phyloP scores from a whole-genome alignment of 306 rosid species.

The Canavalia gladiata region DNA sequence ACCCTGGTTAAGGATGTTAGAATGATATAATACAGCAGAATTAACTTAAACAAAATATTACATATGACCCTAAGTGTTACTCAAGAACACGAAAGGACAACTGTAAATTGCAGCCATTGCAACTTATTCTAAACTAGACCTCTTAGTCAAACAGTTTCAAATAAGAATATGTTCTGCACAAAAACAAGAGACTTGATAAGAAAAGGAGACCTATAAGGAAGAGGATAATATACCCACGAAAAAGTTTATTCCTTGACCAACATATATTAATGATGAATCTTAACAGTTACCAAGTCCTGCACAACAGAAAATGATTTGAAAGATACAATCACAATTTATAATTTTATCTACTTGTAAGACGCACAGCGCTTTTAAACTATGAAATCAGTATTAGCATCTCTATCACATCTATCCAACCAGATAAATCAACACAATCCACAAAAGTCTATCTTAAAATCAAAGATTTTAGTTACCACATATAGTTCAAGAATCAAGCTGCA shows the following conservation, averaged over 20 bases:
- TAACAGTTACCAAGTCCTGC: background rate
- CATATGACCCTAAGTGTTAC: background rate
- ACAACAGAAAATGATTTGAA: background rate
- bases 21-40: background rate
- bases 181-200: background rate
- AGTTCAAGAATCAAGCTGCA: slow-evolving; percentile 18
- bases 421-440: background rate
- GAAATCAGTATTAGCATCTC: background rate
- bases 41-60: slow-evolving; percentile 6
- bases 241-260: background rate
- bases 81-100: slow-evolving; percentile 2
- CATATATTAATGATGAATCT: background rate
- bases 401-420: background rate
- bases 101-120: background rate
- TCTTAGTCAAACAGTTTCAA: background rate
- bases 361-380: background rate
- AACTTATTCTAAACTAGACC: background rate
- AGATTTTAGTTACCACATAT: background rate
- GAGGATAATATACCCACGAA: background rate
- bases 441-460: background rate
- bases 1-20: background rate
- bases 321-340: background rate
- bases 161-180: background rate
- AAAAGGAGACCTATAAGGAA: background rate
- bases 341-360: background rate